phyloP scores from a whole-genome alignment of 495 filamentous ascomycete genomes.

The Penicillium odoratum region DNA sequence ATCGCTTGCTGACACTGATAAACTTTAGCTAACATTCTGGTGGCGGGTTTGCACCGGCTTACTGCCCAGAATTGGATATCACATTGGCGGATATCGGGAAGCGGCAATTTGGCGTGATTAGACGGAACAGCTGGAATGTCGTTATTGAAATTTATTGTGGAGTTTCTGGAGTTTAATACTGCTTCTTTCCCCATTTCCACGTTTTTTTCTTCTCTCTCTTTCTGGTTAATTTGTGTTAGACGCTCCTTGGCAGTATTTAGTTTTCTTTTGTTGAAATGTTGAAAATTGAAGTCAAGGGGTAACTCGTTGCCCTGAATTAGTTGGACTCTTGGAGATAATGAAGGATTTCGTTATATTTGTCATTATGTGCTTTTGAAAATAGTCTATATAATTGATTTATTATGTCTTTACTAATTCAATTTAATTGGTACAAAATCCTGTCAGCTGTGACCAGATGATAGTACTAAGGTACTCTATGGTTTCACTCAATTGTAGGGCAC shows the following conservation, averaged over 20 bases:
- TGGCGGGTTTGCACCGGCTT: constrained; percentile 31
- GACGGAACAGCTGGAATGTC: neutral
- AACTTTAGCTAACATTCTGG: constrained; percentile 30
- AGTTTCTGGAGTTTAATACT: constrained; percentile 13
- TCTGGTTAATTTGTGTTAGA: neutral
- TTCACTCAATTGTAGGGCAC: constrained; percentile 1
- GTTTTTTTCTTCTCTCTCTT: neutral
- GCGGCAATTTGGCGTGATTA: constrained; percentile 35
- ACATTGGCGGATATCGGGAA: constrained; percentile 34
- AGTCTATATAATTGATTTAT: neutral
- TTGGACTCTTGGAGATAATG: neutral
- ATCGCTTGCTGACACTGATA: constrained; percentile 16
- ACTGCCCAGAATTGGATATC: constrained; percentile 40
- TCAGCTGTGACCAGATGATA: constrained; percentile 7
- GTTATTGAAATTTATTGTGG: constrained; percentile 14
- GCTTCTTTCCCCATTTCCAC: neutral
- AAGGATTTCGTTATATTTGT: neutral
- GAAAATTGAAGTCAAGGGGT: neutral
- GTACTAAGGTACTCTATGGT: neutral
- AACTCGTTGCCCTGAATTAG: neutral
- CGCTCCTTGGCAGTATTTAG: neutral
- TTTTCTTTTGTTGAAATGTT: neutral
- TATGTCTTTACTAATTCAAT: neutral
- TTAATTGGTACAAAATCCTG: neutral
- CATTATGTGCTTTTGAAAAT: neutral